Evolutionary conservation across 1,284 basidiomycete genomes (phyloP), one percentile per base, ranked within the genome.

Genomic region (Pascua sp.): DNA sequence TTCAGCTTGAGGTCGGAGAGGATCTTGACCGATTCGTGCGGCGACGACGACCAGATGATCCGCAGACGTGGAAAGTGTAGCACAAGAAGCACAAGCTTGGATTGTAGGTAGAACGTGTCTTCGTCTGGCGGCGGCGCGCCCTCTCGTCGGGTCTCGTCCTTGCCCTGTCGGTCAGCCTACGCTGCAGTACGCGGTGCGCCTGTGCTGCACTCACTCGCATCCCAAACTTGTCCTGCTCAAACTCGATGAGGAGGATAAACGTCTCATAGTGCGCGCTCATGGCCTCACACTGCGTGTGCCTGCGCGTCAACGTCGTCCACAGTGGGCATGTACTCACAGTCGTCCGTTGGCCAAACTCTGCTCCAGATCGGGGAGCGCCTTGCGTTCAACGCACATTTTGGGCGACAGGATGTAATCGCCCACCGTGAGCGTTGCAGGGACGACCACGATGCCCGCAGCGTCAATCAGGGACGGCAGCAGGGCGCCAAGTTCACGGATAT

Each of bases 231-330:
- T 96, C 89, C 76, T 98, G 91, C 68, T 98, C 95, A 66, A 98
- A 99, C 71, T 99, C 95, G 68, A 98, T 97, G n/a, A 98, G 81
- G 13, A 98, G 79, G 53, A 98, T 84, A 0, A 94, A 93, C 45
- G 89, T 87, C 77, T 93, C 94, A 78, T 98, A 98, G 73, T 98
- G 89, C 7, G 89, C 87, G 0, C 89, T 92, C 95, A 98, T 98
- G 16, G 91, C 76, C 77, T 98, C 95, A 78, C 95, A 98, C 71
- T 99, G 95, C 0, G 92, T 91, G 73, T 96, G 97, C 57, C 92
- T 96, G 63, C 1, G 24, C 1, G 43, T 62, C 41, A 57, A 53
- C 18, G 10, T 1, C 3, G 12, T 11, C 38, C 37, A 17, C 24
- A 4, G 24, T 17, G n/a, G 44, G 37, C 13, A n/a, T n/a, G n/a